phyloP scores from a whole-genome alignment of 176 grass and related monocot species.

The Oryza punctata region DNA sequence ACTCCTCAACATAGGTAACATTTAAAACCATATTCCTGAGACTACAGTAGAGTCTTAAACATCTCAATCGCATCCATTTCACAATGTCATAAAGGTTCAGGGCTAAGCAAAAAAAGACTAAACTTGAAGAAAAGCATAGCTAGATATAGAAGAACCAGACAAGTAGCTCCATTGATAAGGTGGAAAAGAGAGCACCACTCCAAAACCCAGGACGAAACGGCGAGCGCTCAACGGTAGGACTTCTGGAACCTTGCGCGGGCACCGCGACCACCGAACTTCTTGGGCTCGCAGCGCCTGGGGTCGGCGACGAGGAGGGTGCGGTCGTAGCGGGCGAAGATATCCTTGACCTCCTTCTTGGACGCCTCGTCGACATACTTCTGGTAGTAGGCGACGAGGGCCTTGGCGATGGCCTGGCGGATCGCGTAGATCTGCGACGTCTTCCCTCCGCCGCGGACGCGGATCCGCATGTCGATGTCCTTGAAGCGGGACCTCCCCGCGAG shows the following conservation, averaged over 20 bases:
- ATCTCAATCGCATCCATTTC: neutral
- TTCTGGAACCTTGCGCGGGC: constrained; percentile 87
- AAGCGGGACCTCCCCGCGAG: constrained; percentile 67
- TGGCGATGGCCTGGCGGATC: constrained; percentile 81
- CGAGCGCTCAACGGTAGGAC: neutral
- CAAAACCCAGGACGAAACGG: too few species aligned
- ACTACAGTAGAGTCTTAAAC: neutral
- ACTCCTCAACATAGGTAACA: neutral
- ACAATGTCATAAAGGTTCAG: constrained; percentile 4
- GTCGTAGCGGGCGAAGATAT: constrained; percentile 75
- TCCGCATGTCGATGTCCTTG: constrained; percentile 80
- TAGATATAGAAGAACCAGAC: neutral
- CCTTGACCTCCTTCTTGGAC: constrained; percentile 83
- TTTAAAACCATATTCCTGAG: neutral
- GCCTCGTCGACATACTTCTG: constrained; percentile 92
- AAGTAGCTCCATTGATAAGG: neutral
- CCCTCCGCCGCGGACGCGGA: constrained; percentile 74
- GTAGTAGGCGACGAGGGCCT: constrained; percentile 70
- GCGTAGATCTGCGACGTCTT: constrained; percentile 88
- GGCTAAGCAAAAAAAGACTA: neutral
- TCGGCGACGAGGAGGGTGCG: constrained; percentile 84
- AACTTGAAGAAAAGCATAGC: neutral
- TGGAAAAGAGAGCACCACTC: neutral
- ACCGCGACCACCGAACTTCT: constrained; percentile 85
- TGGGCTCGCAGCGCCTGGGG: constrained; percentile 80